Percentiles rank a stretch among this genome's conserved stretches.
phyloP scores from a whole-genome alignment of 2,329 filamentous ascomycete genomes.

The Microdochium bolleyi region DNA sequence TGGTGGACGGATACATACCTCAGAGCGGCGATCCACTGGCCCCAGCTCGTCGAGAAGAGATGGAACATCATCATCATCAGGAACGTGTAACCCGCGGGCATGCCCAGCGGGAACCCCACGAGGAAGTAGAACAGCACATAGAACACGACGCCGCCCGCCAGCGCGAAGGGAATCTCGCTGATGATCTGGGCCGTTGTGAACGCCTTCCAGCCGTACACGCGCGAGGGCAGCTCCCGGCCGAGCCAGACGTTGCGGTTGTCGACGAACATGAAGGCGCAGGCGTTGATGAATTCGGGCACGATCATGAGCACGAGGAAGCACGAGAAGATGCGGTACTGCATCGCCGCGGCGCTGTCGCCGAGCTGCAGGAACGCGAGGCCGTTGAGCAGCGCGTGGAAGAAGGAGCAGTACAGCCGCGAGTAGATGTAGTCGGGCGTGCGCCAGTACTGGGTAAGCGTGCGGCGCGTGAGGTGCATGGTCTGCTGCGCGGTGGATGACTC shows the following conservation, averaged over 20 bases:
- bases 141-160: slow-evolving; percentile 59
- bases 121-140: slow-evolving; percentile 73
- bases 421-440: slow-evolving; percentile 70
- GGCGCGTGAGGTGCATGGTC: slow-evolving; percentile 57
- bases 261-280: slow-evolving; percentile 71
- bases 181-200: slow-evolving; percentile 69
- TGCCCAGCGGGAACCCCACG: slow-evolving; percentile 62
- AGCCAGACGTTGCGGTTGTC: slow-evolving; percentile 66
- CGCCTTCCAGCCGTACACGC: slow-evolving; percentile 72
- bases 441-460: slow-evolving; percentile 68
- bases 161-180: slow-evolving; percentile 63
- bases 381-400: slow-evolving; percentile 70
- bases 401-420: slow-evolving; percentile 64
- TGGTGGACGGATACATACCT: slow-evolving; percentile 27
- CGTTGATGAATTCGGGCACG: slow-evolving; percentile 65
- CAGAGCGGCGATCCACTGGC: slow-evolving; percentile 79
- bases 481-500: slow-evolving; percentile 58
- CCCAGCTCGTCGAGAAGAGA: slow-evolving; percentile 68
- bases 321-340: slow-evolving; percentile 75
- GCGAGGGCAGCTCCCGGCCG: slow-evolving; percentile 62
- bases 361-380: slow-evolving; percentile 72
- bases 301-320: slow-evolving; percentile 57
- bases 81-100: slow-evolving; percentile 69
- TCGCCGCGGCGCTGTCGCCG: slow-evolving; percentile 55
- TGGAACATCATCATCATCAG: slow-evolving; percentile 74